phyloP scores from a whole-genome alignment of 352 stramenopile species.

The Globisporangium canariense region DNA sequence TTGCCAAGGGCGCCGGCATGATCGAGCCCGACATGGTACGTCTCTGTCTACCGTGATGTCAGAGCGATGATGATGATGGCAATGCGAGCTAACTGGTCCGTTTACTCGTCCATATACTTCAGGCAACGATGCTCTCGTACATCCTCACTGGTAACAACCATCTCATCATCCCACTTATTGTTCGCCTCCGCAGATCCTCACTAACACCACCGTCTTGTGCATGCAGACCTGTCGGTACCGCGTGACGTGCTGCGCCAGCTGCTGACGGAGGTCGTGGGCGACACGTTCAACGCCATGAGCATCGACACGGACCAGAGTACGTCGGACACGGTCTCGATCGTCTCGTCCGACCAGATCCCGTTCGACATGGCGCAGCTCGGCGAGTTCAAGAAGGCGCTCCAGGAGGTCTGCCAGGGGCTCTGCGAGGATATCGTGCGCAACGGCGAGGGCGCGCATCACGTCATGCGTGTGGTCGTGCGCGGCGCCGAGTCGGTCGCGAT shows the following conservation, averaged over 20 bases:
- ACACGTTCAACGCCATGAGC: slow-evolving; percentile 93
- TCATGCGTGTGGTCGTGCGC: slow-evolving; percentile 93
- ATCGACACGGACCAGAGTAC: slow-evolving; percentile 98
- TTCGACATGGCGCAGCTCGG: slow-evolving; percentile 73
- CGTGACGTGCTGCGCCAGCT: slow-evolving; percentile 76
- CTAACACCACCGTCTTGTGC: background rate
- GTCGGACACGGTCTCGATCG: slow-evolving; percentile 95
- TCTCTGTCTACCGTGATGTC: slow-evolving; percentile 8
- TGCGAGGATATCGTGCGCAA: slow-evolving; percentile 98
- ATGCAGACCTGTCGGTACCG: slow-evolving; percentile 65
- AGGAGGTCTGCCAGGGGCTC: slow-evolving; percentile 91
- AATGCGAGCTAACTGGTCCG: slow-evolving; percentile 29
- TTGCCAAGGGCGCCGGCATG: slow-evolving; percentile 99
- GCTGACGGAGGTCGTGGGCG: slow-evolving; percentile 75
- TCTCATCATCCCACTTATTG: slow-evolving; percentile 18
- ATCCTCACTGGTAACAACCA: slow-evolving; percentile 67
- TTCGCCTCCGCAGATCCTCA: slow-evolving; percentile 9
- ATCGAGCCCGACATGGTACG: slow-evolving; percentile 98
- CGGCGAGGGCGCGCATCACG: slow-evolving; percentile 96
- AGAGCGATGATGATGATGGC: slow-evolving; percentile 21
- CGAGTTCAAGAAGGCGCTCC: slow-evolving; percentile 91
- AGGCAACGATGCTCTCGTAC: slow-evolving; percentile 85
- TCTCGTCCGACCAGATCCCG: slow-evolving; percentile 93
- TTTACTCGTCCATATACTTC: background rate
- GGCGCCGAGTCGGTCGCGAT: slow-evolving; percentile 76